A percentile compares a stretch with the other conserved stretches of the same genome.
Evolutionary conservation across 2,329 filamentous ascomycete genomes (phyloP).

Genomic region (Exophiala viscosa): DNA sequence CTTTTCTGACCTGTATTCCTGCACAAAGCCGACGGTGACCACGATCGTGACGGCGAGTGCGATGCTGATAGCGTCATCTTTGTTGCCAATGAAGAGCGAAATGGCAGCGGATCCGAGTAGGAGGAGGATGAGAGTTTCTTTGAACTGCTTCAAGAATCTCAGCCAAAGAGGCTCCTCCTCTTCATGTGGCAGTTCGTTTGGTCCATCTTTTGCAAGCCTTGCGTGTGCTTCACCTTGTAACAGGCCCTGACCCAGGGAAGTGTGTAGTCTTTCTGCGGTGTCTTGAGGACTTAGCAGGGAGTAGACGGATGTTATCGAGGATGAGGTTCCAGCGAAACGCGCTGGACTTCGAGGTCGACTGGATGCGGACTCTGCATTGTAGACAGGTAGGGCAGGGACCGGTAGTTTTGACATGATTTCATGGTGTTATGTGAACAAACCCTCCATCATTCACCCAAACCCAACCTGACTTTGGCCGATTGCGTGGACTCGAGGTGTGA

Average conservation of each 20-base stretch:
- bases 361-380: slow-evolving; percentile 43
- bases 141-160: slow-evolving; percentile 93
- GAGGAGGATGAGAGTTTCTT: slow-evolving; percentile 91
- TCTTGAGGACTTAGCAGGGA: slow-evolving; percentile 71
- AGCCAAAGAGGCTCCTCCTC: slow-evolving; percentile 92
- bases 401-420: slow-evolving; percentile 61
- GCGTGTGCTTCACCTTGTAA: slow-evolving; percentile 75
- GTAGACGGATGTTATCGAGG: slow-evolving; percentile 49
- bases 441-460: slow-evolving; percentile 11
- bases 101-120: slow-evolving; percentile 82
- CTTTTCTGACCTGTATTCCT: slow-evolving; percentile 96
- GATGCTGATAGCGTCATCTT: slow-evolving; percentile 93
- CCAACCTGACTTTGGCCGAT: neutral
- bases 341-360: slow-evolving; percentile 17
- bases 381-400: slow-evolving; percentile 56
- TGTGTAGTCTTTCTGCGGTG: slow-evolving; percentile 71
- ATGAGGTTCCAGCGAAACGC: slow-evolving; percentile 12
- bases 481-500: neutral
- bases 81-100: slow-evolving; percentile 86
- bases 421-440: slow-evolving; percentile 37
- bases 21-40: slow-evolving; percentile 90
- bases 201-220: slow-evolving; percentile 74
- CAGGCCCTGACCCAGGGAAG: slow-evolving; percentile 79
- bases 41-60: slow-evolving; percentile 95
- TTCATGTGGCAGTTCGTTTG: slow-evolving; percentile 92